phyloP scores from a whole-genome alignment of 805 yeast genomes.

The Cyberlindnera bimundalis region DNA sequence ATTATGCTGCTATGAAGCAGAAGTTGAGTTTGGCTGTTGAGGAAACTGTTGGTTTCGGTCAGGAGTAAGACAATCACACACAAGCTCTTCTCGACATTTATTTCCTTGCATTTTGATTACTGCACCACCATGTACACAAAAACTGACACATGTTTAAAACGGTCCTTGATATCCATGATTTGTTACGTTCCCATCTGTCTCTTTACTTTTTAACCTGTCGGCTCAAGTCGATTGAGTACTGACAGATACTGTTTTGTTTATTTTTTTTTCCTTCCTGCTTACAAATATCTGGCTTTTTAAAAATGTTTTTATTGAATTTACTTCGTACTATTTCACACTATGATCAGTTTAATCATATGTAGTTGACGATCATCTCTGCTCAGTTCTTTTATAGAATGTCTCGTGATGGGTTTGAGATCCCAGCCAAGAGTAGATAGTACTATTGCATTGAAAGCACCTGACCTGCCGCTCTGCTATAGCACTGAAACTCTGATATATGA shows the following conservation, averaged over 20 bases:
- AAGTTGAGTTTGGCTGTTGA: slow-evolving; percentile 95
- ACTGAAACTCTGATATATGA: too few species aligned
- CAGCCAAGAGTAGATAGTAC: too few species aligned
- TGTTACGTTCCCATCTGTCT: not conserved
- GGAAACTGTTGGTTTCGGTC: slow-evolving; percentile 98
- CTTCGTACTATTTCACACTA: too few species aligned
- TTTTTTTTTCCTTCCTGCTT: not conserved
- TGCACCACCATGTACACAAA: not conserved
- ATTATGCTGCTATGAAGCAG: slow-evolving; percentile 79
- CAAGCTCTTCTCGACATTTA: not conserved
- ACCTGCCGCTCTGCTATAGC: too few species aligned
- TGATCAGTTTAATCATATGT: too few species aligned
- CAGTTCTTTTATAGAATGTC: too few species aligned
- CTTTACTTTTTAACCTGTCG: not conserved
- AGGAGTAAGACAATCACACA: too few species aligned
- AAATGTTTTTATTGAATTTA: not conserved
- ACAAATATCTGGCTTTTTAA: too few species aligned
- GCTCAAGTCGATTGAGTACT: too few species aligned
- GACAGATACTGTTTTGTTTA: not conserved
- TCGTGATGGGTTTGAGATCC: too few species aligned
- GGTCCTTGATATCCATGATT: not conserved
- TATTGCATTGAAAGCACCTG: too few species aligned
- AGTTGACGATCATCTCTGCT: too few species aligned
- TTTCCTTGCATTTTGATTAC: not conserved
- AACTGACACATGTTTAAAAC: not conserved